Percentiles rank a stretch among this genome's conserved stretches.
Conservation (phyloP, 768 basidiomycete genomes). For the Clathrus columnatus region DNA sequence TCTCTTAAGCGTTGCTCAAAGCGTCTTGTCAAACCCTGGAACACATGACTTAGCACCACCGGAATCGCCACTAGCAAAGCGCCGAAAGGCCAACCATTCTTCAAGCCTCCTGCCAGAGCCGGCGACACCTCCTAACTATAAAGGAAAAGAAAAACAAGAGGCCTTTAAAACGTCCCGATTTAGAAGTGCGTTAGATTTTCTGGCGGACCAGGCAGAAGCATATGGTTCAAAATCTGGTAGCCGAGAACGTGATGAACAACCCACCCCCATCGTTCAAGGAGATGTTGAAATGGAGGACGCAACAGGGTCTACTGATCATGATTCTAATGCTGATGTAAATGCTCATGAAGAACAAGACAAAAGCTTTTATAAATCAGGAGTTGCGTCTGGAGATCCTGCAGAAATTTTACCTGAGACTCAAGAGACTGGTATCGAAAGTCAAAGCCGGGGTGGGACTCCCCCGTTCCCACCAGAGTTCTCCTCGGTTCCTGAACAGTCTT, state of each 20-base stretch:
- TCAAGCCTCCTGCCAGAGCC: neutral
- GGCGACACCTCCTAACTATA: neutral
- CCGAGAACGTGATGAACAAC: neutral
- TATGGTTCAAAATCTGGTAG: slow-evolving; percentile 15
- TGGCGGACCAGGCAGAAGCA: slow-evolving; percentile 64
- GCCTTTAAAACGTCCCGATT: slow-evolving; percentile 22
- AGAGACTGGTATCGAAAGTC: neutral
- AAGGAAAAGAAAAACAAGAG: slow-evolving; percentile 13
- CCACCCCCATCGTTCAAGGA: neutral
- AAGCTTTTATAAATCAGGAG: neutral
- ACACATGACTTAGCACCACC: slow-evolving; percentile 17
- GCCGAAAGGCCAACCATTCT: slow-evolving; percentile 21
- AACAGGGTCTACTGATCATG: neutral
- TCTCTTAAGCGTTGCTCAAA: slow-evolving; percentile 49
- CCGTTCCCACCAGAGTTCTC: neutral
- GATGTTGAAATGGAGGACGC: slow-evolving; percentile 6
- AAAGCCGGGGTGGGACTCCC: neutral
- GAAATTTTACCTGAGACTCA: neutral
- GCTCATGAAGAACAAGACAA: neutral
- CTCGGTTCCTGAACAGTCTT: neutral
- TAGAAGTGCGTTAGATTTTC: slow-evolving; percentile 56
- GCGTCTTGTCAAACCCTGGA: slow-evolving; percentile 38
- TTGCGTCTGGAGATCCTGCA: neutral
- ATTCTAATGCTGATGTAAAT: neutral
- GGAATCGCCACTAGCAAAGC: slow-evolving; percentile 34